phyloP scores from a whole-genome alignment of 352 stramenopile genomes.

The Globisporangium canariense region DNA sequence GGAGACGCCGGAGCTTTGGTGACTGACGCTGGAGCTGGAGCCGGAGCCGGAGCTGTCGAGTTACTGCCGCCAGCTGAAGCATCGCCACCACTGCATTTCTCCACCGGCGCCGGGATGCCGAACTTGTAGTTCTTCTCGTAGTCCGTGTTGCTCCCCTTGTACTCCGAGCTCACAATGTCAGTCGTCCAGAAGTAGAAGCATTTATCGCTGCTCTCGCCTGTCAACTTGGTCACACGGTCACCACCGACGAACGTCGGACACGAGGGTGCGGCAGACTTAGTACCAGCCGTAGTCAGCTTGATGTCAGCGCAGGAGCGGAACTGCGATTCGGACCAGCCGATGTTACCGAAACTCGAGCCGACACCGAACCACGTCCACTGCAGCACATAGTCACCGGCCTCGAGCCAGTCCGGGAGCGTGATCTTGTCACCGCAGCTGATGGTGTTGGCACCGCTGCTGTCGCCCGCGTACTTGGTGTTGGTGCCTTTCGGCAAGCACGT shows the following conservation, averaged over 20 bases:
- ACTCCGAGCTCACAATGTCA: constrained; percentile 33
- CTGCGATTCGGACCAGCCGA: constrained; percentile 41
- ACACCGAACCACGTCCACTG: constrained; percentile 55
- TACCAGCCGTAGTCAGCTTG: constrained; percentile 35
- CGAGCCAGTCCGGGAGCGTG: constrained; percentile 41
- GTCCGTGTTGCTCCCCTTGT: constrained; percentile 40
- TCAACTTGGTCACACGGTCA: constrained; percentile 47
- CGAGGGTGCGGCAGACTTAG: constrained; percentile 23
- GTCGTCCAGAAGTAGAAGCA: constrained; percentile 65
- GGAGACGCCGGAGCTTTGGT: no score
- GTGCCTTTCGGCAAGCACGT: constrained; percentile 32
- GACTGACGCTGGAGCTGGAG: no score
- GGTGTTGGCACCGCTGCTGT: constrained; percentile 32
- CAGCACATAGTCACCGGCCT: constrained; percentile 49
- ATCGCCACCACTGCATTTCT: constrained; percentile 25
- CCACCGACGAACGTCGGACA: constrained; percentile 51
- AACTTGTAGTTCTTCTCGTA: constrained; percentile 48
- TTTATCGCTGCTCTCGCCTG: constrained; percentile 29
- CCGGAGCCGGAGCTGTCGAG: no score
- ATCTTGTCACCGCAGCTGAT: constrained; percentile 52
- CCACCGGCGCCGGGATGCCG: constrained; percentile 40
- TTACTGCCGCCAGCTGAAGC: no score
- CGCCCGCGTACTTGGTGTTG: constrained; percentile 37
- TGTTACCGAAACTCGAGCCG: constrained; percentile 49
- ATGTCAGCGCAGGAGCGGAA: constrained; percentile 59